Percentiles rank a stretch among this genome's conserved stretches.
Evolutionary conservation across 2,329 filamentous ascomycete species (phyloP).

Genomic region (Colletotrichum paranaense): DNA sequence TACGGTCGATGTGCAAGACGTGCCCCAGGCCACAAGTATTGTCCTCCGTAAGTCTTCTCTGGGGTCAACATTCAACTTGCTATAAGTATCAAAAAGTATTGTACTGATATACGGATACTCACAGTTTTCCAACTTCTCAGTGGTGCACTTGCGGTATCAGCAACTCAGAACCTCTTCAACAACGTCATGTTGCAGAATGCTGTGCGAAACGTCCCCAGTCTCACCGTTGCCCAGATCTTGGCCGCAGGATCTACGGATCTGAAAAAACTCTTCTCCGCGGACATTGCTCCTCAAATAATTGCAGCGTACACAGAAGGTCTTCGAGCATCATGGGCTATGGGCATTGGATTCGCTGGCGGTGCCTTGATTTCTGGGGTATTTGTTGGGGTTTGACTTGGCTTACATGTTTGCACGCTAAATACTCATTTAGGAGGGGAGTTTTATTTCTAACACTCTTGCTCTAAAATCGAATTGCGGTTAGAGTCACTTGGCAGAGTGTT

Average conservation of each 20-base stretch:
- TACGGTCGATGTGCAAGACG: neutral
- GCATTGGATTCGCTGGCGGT: neutral
- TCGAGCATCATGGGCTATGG: neutral
- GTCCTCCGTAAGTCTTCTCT: neutral
- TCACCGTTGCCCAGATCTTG: neutral
- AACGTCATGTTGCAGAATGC: neutral
- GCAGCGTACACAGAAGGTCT: neutral
- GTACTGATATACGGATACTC: too few relatives aligned
- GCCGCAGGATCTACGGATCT: neutral
- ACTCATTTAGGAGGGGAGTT: too few relatives aligned
- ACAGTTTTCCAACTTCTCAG: neutral
- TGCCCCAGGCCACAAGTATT: neutral
- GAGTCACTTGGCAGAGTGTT: too few relatives aligned
- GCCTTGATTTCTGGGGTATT: neutral
- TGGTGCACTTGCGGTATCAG: neutral
- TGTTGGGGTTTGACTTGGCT: neutral
- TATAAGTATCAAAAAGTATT: too few relatives aligned
- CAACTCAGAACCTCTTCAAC: neutral
- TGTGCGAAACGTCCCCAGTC: neutral
- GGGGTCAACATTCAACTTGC: too few relatives aligned
- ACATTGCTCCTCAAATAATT: neutral
- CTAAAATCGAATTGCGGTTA: too few relatives aligned
- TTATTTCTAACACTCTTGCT: too few relatives aligned
- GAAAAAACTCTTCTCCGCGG: neutral
- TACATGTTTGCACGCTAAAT: neutral